Evolutionary conservation across 192 early-diverging fungal species (phyloP).

Genomic region (Thamnidium elegans): DNA sequence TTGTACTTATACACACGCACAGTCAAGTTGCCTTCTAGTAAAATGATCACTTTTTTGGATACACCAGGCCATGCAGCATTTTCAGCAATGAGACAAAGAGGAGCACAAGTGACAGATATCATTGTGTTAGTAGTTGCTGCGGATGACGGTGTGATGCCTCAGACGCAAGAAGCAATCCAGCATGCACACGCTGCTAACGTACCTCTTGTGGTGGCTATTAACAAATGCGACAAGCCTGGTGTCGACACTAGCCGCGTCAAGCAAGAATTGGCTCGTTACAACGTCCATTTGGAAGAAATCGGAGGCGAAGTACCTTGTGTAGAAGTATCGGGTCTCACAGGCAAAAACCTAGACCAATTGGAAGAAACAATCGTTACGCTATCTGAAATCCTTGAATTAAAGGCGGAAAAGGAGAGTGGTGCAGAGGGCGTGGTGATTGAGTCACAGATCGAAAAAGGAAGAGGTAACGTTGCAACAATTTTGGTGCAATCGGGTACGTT

Average conservation of each 20-base stretch:
- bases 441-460: conserved; percentile 82
- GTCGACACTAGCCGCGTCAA: conserved; percentile 58
- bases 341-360: conserved; percentile 80
- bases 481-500: conserved; percentile 91
- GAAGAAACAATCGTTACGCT: conserved; percentile 86
- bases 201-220: conserved; percentile 94
- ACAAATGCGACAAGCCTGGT: conserved; percentile 95
- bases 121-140: conserved; percentile 96
- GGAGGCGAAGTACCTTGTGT: conserved; percentile 93
- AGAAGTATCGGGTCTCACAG: conserved; percentile 85
- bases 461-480: conserved; percentile 83
- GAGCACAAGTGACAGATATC: conserved; percentile 92
- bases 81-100: conserved; percentile 90
- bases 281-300: conserved; percentile 84
- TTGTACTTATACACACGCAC: no score
- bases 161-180: conserved; percentile 93
- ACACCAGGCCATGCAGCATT: conserved; percentile 98
- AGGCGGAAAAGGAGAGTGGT: conserved; percentile 72
- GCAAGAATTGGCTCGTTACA: conserved; percentile 71
- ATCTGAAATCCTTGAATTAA: conserved; percentile 84
- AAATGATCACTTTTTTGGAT: conserved; percentile 90
- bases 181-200: conserved; percentile 83
- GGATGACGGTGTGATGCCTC: conserved; percentile 98
- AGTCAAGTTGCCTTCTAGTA: conserved; percentile 62
- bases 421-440: conserved; percentile 90